phyloP scores from a whole-genome alignment of 2,329 filamentous ascomycete genomes.

The Ceratocystiopsis minuta region DNA sequence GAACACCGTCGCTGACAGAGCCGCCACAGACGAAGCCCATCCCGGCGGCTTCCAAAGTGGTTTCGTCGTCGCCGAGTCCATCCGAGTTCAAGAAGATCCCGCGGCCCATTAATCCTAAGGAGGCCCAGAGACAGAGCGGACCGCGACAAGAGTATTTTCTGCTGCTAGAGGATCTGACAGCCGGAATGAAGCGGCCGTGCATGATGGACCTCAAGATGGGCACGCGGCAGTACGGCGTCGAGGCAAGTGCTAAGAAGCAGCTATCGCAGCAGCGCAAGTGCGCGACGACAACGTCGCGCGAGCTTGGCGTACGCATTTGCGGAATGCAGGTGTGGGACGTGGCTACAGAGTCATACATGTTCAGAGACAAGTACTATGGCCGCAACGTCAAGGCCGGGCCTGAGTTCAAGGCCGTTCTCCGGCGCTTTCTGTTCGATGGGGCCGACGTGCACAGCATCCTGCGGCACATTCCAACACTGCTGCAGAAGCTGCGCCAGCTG shows the following conservation, averaged over 20 bases:
- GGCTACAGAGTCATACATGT: conserved; percentile 67
- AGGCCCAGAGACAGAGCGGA: conserved; percentile 46
- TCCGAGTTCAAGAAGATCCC: conserved; percentile 27
- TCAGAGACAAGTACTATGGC: conserved; percentile 96
- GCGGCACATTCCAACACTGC: conserved; percentile 70
- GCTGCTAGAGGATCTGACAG: conserved; percentile 82
- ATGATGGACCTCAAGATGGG: conserved; percentile 99
- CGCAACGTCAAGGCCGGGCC: conserved; percentile 69
- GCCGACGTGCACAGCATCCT: conserved; percentile 62
- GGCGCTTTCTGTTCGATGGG: conserved; percentile 80
- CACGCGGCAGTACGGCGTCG: conserved; percentile 87
- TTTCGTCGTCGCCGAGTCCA: conserved; percentile 15
- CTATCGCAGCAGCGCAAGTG: conserved; percentile 88
- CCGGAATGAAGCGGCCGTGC: conserved; percentile 89
- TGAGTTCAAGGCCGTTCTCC: conserved; percentile 79
- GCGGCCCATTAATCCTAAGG: conserved; percentile 57
- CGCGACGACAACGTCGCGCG: conserved; percentile 73
- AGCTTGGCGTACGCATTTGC: conserved; percentile 83
- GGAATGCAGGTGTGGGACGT: conserved; percentile 94
- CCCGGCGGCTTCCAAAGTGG: conserved; percentile 1
- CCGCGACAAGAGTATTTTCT: conserved; percentile 80
- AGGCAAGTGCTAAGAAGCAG: conserved; percentile 81
- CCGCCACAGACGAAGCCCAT: neutral
- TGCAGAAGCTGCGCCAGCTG: conserved; percentile 67
- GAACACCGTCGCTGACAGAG: neutral